A percentile compares a stretch with the other conserved stretches of the same genome.
phyloP scores from a whole-genome alignment of 805 yeast species.

The Metschnikowia gelsemii region DNA sequence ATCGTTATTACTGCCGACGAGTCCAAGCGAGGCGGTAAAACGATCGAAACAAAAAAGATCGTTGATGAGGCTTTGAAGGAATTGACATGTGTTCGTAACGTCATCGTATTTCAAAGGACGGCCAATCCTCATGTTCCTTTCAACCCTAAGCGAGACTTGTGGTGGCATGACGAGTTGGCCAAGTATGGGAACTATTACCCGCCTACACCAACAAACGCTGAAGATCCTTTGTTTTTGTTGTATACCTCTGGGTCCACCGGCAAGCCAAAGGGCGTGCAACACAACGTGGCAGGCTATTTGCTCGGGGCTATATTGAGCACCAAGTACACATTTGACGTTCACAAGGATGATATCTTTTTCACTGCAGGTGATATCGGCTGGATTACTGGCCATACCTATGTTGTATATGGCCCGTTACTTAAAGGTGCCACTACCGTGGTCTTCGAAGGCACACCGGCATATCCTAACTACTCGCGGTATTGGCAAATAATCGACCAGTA shows the following conservation, averaged over 20 bases:
- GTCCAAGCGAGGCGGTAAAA: conserved; percentile 93
- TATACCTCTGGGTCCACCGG: conserved; percentile 99
- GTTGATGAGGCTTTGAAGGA: conserved; percentile 89
- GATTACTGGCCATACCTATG: conserved; percentile 98
- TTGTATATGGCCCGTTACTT: conserved; percentile 87
- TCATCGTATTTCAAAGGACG: conserved; percentile 85
- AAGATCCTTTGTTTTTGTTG: conserved; percentile 92
- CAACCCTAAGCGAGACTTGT: conserved; percentile 78
- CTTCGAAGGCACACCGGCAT: conserved; percentile 97
- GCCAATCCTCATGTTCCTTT: conserved; percentile 71
- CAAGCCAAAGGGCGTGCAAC: conserved; percentile 97
- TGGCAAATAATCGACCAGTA: conserved; percentile 94
- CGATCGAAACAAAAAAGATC: conserved; percentile 86
- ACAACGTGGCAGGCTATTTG: conserved; percentile 90
- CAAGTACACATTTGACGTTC: conserved; percentile 90
- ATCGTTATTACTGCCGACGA: conserved; percentile 93
- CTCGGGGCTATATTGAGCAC: conserved; percentile 91
- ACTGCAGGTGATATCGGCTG: conserved; percentile 99
- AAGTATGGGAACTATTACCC: conserved; percentile 85
- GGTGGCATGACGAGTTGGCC: conserved; percentile 91
- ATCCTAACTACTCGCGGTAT: conserved; percentile 91
- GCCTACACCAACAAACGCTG: conserved; percentile 82
- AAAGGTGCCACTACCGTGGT: conserved; percentile 87
- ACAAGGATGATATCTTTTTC: conserved; percentile 81
- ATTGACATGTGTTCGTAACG: conserved; percentile 75